Base-by-base conservation (phyloP, 257 asterid genomes). In the Salvia rosmarinus region DNA sequence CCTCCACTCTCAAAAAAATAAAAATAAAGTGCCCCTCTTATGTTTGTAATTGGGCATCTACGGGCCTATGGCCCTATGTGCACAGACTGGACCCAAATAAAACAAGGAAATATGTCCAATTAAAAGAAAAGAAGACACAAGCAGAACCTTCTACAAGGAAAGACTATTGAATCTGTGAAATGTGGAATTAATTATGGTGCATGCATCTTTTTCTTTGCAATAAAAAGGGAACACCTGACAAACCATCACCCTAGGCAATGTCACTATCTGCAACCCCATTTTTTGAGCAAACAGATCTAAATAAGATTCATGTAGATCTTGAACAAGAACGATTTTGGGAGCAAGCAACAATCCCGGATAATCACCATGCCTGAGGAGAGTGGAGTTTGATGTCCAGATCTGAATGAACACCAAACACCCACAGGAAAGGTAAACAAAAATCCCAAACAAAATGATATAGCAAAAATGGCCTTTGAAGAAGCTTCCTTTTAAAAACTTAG, bases 221-320 rank as follows among this genome's bases (percentile, higher is more conserved):
- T 16, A 57, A 7, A 62, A 39, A 52, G 17, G 28, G 28, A 42
- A 56, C 81, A 80, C 67, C 76, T 71, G 78, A 66, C 35, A 70
- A 43, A 9, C 44, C 37, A 20, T 56, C 54, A 77, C 54, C 10
- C 21, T 50, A 8, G 13, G 65, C 42, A 55, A 39, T 60, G 75
- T 35, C 55, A 17, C 56, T 49, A 25, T 59, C 75, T 51, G 43
- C 58, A 64, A 47, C 64, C 75, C 73, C 35, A 62, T 30, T 71
- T 55, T 34, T 20, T 21, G 59, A 9, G 52, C 46, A 67, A 64
- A 46, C 3, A 25, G 67, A 71, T 67, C 65, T 47, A 49, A 46
- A n/a, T 21, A 23, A n/a, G 32, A 21, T 21, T 51, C 60, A 25
- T 20, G 32, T 21, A 25, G 1, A 11, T 4, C 11, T 17, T 19